phyloP scores from a whole-genome alignment of 2,329 filamentous ascomycete species.

The Arthrobotrys pseudoclavata region DNA sequence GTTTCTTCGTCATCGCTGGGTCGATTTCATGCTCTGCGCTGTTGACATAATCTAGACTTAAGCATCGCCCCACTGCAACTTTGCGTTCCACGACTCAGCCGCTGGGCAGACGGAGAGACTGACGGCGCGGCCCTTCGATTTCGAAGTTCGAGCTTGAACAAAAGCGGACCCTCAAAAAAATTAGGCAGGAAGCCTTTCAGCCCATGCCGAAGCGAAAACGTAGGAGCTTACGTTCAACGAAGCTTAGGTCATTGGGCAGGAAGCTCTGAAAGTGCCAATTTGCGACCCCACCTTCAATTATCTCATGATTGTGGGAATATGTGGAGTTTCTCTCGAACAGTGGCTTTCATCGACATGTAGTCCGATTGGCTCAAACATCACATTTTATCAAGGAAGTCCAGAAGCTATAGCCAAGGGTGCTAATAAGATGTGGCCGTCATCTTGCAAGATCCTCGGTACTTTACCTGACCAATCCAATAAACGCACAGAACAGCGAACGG shows the following conservation, averaged over 20 bases:
- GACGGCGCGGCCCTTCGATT: conserved; percentile 24
- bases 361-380: conserved; percentile 27
- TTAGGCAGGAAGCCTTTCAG: conserved; percentile 56
- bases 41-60: conserved; percentile 32
- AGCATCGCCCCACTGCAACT: conserved; percentile 28
- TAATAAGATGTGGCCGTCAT: conserved; percentile 39
- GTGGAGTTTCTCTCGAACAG: neutral
- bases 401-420: conserved; percentile 12
- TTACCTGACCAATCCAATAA: conserved; percentile 45
- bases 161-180: neutral
- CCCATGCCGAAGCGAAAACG: conserved; percentile 23
- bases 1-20: neutral
- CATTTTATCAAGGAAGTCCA: conserved; percentile 8
- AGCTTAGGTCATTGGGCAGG: conserved; percentile 7
- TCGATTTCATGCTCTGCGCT: conserved; percentile 7
- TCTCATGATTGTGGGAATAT: conserved; percentile 7
- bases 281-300: conserved; percentile 9
- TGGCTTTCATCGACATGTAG: neutral
- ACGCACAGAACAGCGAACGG: conserved; percentile 12
- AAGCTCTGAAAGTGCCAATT: neutral
- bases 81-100: conserved; percentile 42
- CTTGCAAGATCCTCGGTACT: conserved; percentile 40
- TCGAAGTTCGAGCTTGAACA: conserved; percentile 1
- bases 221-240: conserved; percentile 13
- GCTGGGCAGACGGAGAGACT: conserved; percentile 20